Percentiles rank a stretch among this genome's conserved stretches.
Evolutionary conservation across 441 rosid genomes (phyloP).

Genomic region (Biscutella laevigata): DNA sequence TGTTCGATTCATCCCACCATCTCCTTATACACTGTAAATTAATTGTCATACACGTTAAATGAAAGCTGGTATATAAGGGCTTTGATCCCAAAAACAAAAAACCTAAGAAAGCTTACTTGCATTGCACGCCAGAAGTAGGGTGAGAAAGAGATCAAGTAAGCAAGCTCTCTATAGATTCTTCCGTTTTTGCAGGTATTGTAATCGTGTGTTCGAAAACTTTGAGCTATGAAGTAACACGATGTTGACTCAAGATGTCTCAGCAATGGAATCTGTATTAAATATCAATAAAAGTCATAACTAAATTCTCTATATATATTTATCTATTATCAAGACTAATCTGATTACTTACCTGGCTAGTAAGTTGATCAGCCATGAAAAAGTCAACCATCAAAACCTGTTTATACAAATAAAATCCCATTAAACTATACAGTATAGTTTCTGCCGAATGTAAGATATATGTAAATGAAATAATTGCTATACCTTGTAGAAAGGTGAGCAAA

Average conservation of each 20-base stretch:
- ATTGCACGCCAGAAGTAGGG: slow-evolving; percentile 98
- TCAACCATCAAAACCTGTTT: slow-evolving; percentile 85
- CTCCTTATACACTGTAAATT: slow-evolving; percentile 67
- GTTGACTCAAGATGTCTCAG: slow-evolving; percentile 81
- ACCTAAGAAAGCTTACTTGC: slow-evolving; percentile 49
- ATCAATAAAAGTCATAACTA: not conserved
- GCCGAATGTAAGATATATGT: slow-evolving; percentile 1
- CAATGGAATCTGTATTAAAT: slow-evolving; percentile 59
- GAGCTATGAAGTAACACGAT: slow-evolving; percentile 75
- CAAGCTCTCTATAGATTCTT: slow-evolving; percentile 58
- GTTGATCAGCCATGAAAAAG: slow-evolving; percentile 97
- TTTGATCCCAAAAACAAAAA: not conserved
- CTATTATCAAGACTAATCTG: too few relatives aligned
- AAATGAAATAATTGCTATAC: slow-evolving; percentile 20
- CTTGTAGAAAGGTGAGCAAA: slow-evolving; percentile 86
- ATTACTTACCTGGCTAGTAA: slow-evolving; percentile 99
- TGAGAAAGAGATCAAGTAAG: slow-evolving; percentile 69
- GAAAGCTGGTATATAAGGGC: not conserved
- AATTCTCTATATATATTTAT: too few relatives aligned
- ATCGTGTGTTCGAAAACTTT: slow-evolving; percentile 61
- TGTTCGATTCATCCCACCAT: slow-evolving; percentile 78
- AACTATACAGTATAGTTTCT: too few relatives aligned
- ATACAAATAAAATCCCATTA: not conserved
- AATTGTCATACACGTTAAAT: not conserved
- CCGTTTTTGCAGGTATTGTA: slow-evolving; percentile 69